Percentiles rank a stretch among this genome's conserved stretches.
Conservation (phyloP, 2,329 filamentous ascomycete genomes). For the Didymella segeticola region DNA sequence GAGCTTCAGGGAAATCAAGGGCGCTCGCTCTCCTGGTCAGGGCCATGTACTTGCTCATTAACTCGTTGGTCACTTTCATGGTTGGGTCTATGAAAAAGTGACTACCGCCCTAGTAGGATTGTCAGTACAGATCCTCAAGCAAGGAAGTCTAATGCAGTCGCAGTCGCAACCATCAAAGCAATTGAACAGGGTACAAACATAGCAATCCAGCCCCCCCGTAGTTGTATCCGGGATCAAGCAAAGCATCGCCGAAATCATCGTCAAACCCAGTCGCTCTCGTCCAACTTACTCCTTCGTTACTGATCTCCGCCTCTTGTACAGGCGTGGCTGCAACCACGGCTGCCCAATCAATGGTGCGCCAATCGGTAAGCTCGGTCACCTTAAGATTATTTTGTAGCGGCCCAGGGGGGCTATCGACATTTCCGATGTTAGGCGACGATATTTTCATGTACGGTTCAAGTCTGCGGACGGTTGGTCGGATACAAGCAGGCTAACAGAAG, state of each 20-base stretch:
- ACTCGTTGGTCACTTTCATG: slow-evolving; percentile 5
- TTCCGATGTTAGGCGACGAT: slow-evolving; percentile 21
- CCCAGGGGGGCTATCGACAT: slow-evolving; percentile 31
- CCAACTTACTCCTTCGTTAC: slow-evolving; percentile 14
- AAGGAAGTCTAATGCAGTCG: neutral
- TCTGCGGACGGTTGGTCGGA: slow-evolving; percentile 36
- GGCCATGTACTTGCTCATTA: slow-evolving; percentile 13
- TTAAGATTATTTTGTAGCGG: slow-evolving; percentile 41
- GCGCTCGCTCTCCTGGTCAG: neutral
- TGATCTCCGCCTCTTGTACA: neutral
- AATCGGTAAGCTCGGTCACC: slow-evolving; percentile 37
- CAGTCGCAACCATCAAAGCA: slow-evolving; percentile 4
- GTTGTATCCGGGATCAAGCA: neutral
- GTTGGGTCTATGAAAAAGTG: neutral
- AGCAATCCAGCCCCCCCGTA: neutral
- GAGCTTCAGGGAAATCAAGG: neutral
- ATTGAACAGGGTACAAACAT: slow-evolving; percentile 17
- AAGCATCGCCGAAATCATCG: slow-evolving; percentile 5
- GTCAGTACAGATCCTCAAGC: neutral
- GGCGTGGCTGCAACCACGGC: slow-evolving; percentile 9
- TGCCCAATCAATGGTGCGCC: slow-evolving; percentile 44
- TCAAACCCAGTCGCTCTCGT: slow-evolving; percentile 6
- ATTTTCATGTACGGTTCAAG: slow-evolving; percentile 35
- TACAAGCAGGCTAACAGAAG: slow-evolving; percentile 42
- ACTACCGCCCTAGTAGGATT: neutral